A percentile compares a stretch with the other conserved stretches of the same genome.
Evolutionary conservation across 108 stramenopile species (phyloP).

Genomic region (Schizochytrium sp.): DNA sequence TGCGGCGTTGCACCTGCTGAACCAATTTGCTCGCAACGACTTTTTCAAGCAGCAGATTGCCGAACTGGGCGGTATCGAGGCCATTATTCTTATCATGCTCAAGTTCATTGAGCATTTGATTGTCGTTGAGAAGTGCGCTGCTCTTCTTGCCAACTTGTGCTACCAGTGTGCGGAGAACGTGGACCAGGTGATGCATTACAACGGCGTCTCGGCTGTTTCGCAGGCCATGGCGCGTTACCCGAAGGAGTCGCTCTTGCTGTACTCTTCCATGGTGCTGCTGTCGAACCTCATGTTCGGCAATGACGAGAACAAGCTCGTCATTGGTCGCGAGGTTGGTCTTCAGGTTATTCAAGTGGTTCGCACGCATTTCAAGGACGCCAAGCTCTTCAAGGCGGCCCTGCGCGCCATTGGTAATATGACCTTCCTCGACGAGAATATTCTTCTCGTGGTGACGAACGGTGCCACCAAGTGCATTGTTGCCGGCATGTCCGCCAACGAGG

Average conservation of each 20-base stretch:
- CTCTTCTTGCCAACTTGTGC: constrained; percentile 13
- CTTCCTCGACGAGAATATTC: constrained; percentile 19
- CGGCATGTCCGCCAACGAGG: background rate
- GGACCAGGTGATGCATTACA: background rate
- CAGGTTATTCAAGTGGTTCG: background rate
- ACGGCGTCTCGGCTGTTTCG: background rate
- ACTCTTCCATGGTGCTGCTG: background rate
- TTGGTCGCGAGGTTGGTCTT: background rate
- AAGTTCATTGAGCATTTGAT: background rate
- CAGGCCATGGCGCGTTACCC: background rate
- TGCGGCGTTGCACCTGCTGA: background rate
- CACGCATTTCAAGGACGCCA: background rate
- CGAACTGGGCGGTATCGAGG: background rate
- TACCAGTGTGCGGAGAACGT: background rate
- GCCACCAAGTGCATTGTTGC: constrained; percentile 22
- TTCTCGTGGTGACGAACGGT: background rate
- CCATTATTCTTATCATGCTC: background rate
- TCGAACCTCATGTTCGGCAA: constrained; percentile 18
- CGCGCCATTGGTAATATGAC: constrained; percentile 24
- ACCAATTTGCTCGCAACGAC: constrained; percentile 4
- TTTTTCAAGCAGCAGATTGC: constrained; percentile 3
- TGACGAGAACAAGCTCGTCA: constrained; percentile 22
- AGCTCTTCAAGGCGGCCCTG: constrained; percentile 19
- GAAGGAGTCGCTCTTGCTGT: background rate
- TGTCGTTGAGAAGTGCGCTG: background rate